Base-by-base conservation (phyloP, 768 basidiomycete genomes). In the Lepiota brunneoincarnata region DNA sequence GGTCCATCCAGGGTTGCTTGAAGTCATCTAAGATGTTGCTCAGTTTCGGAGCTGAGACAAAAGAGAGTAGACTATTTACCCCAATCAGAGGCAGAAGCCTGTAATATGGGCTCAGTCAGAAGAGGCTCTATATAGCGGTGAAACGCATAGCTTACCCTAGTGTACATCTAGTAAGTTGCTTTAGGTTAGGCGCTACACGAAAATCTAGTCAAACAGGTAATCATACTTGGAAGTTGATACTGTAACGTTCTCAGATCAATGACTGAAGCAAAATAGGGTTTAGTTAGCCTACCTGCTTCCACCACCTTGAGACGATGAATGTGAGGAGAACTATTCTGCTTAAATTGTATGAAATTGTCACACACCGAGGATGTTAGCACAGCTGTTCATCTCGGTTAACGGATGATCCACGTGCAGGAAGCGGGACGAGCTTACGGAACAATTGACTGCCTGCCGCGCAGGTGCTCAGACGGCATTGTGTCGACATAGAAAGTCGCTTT, bases 401-500 rank as follows among this genome's bases (percentile, higher is more conserved):
- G 24, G 34, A 15, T 24, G 26, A n/a, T 40, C 12, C 35, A 15
- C 4, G 1, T 15, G 14, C 35, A n/a, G 37, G 20, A 21, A 23
- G 31, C 39, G 11, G 28, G 2, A 3, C 12, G 28, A 12, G 68
- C 83, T 64, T 59, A 86, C 80, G 86, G 86, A 11, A 88, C 86
- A 60, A 87, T 87, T 44, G 79, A 80, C 57, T 73, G 76, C 59
- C 86, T 74, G 37, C 86, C 85, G 43, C 86, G 81, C 48, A 87
- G 67, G 61, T 83, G 63, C 2, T 79, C 70, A 1, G 84, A 86
- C 34, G 72, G 68, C 71, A 74, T 74, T 18, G 81, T 81, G 64
- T 88, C 86, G 18, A 72, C 74, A 68, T 87, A 87, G 71, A 88
- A 88, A 5, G 80, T 87, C 1, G 84, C 86, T 69, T 87, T 86